These are phyloP conservation scores for Fusarium sp. DNA, from an alignment of 2,329 filamentous ascomycete species.

Conservation along the genomic window DNA sequence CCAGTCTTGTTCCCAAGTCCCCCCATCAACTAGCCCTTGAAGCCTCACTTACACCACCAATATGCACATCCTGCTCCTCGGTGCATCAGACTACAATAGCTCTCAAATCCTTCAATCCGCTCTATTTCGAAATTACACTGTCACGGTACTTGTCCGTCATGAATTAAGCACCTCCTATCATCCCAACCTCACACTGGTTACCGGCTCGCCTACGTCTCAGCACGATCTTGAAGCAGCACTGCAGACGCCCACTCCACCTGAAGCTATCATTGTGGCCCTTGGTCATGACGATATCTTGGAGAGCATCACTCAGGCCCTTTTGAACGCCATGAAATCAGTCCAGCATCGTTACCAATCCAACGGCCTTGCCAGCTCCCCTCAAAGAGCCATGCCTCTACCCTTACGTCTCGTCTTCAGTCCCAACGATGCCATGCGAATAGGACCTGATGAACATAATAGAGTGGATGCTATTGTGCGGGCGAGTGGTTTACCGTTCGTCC, in stretches of 20 bases:
- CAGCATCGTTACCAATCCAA: conserved; percentile 55
- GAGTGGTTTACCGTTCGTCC: conserved; percentile 52
- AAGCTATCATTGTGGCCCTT: conserved; percentile 65
- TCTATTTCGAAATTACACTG: conserved; percentile 58
- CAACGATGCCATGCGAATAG: conserved; percentile 61
- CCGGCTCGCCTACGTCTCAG: conserved; percentile 17
- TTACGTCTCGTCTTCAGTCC: conserved; percentile 62
- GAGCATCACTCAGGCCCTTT: conserved; percentile 58
- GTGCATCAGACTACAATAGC: conserved; percentile 64
- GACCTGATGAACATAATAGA: conserved; percentile 63
- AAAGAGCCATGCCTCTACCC: conserved; percentile 49
- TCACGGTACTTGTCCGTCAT: conserved; percentile 55
- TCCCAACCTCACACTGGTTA: background rate
- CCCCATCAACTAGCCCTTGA: background rate
- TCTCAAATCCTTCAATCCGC: conserved; percentile 59
- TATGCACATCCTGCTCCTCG: conserved; percentile 60
- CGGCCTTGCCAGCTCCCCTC: no score
- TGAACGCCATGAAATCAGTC: conserved; percentile 57
- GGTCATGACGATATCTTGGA: conserved; percentile 59
- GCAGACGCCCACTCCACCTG: conserved; percentile 26
- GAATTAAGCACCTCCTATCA: background rate
- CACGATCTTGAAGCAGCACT: conserved; percentile 57
- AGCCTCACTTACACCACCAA: conserved; percentile 13
- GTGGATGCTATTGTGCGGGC: conserved; percentile 60
- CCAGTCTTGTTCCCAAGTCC: background rate